These are phyloP conservation scores for Neonectria magnoliae DNA, from an alignment of 2,329 filamentous ascomycete genomes.

Conservation along the genomic window DNA sequence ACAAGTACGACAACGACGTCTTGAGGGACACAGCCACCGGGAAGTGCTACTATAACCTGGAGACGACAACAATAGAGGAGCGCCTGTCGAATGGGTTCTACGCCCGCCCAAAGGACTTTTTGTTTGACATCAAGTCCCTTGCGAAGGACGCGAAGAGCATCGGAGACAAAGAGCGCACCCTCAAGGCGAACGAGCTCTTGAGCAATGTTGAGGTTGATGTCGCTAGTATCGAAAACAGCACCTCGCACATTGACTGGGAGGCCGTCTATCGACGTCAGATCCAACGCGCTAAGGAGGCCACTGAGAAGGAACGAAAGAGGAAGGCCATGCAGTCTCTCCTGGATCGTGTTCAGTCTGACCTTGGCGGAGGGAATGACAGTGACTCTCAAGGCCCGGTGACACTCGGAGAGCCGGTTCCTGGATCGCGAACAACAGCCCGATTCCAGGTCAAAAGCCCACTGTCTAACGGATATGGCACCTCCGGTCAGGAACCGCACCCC, in stretches of 20 bases:
- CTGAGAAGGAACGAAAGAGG: slow-evolving; percentile 71
- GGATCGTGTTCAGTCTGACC: slow-evolving; percentile 61
- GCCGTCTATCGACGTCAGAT: slow-evolving; percentile 79
- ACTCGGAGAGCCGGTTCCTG: slow-evolving; percentile 72
- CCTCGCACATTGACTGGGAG: slow-evolving; percentile 80
- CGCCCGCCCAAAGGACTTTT: slow-evolving; percentile 87
- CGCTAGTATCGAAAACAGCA: slow-evolving; percentile 75
- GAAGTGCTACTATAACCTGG: slow-evolving; percentile 95
- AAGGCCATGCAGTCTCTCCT: slow-evolving; percentile 67
- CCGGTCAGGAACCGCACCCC: slow-evolving; percentile 48
- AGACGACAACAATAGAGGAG: slow-evolving; percentile 92
- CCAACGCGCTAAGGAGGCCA: slow-evolving; percentile 68
- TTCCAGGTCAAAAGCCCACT: slow-evolving; percentile 67
- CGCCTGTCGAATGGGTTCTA: slow-evolving; percentile 98
- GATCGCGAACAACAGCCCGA: slow-evolving; percentile 59
- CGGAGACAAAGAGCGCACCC: slow-evolving; percentile 82
- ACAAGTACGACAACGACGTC: slow-evolving; percentile 81
- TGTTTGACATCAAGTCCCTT: slow-evolving; percentile 85
- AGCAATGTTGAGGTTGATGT: slow-evolving; percentile 96
- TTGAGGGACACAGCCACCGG: slow-evolving; percentile 78
- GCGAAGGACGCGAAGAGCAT: slow-evolving; percentile 84
- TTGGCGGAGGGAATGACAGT: slow-evolving; percentile 60
- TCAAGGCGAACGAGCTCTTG: slow-evolving; percentile 91
- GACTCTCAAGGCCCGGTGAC: slow-evolving; percentile 66
- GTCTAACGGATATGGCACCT: slow-evolving; percentile 66